Base-by-base conservation (phyloP, 345 rosid genomes). In the Gossypium thurberi region DNA sequence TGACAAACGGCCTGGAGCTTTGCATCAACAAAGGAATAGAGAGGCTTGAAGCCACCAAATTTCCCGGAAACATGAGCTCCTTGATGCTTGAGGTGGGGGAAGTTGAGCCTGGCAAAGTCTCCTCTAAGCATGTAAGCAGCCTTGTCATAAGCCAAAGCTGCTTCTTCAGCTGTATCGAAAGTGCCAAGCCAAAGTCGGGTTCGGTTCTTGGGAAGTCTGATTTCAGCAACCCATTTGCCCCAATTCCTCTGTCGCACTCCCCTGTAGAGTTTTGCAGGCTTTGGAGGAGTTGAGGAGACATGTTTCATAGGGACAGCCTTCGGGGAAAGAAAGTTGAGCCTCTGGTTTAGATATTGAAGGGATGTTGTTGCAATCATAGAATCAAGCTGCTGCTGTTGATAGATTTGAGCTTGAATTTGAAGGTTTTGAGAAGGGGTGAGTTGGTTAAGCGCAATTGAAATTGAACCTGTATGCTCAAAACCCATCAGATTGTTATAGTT, bases 181-280 rank as follows among this genome's bases (percentile, higher is more conserved):
- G 97, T 94, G 60, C 98, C 97, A 10, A 94, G 94, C 98, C 98
- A 94, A 58, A 94, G 94, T 11, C 98, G 82, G 26, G 96, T 90
- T 0, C 98, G 77, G 85, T 94, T 92, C 86, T 82, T 94, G 9
- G 98, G 98, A 12, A 94, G 88, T 78, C 97, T 86, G 75, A 91
- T 93, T 84, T 93, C 97, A 33, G 98, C 97, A 0, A 91, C 97
- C 97, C 97, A 93, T 59, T 93, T 93, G 12, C 98, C 97, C 97
- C 97, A 93, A 70, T 91, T 95, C 62, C 98, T 78, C 82, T 93
- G 98, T 78, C 98, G 87, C 75, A 56, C 95, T 77, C 97, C 98
- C 73, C 97, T 69, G 76, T 86, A 91, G 3, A 91, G 93, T 67
- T 89, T 91, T 26, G 85, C 81, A 64, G 89, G 73, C 80, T 87